Evolutionary conservation across 257 asterid species (phyloP), one percentile per base, ranked within the genome.

Genomic region (Plectranthus barbatus): DNA sequence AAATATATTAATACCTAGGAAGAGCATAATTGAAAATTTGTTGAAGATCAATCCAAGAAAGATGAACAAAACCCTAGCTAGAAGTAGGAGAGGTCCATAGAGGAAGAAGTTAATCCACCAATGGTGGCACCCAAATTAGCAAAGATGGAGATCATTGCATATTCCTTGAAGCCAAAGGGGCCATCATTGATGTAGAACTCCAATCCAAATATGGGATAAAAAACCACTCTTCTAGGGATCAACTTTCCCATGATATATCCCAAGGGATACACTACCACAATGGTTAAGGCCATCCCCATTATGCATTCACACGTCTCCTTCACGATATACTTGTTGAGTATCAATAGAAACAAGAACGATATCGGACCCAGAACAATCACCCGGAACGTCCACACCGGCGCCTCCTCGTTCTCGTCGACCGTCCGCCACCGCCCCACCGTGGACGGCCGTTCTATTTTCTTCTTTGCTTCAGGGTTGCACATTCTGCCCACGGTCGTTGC

Each of bases 331-430:
- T 77, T 85, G 69, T 77, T 83, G 4, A 77, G 63, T 23, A 83
- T 41, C 42, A 78, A 73, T 0, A 86, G 69, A 47, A 76, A 57
- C 2, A 65, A 6, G 70, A 75, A 80, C 0, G 91, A 83, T 48
- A 76, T 6, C 4, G 77, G 67, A 24, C 96, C 94, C n/a, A 88
- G 56, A 31, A 78, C 51, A 45, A 71, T 14, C 26, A 75, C 90
- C 0, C 90, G 86, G 37, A 80, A 88, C 37, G 92, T 85, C 96
- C 96, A 88, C 2, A 88, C 72, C 2, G 79, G 80, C 0, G 68
- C 61, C 1, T 79, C 69, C 0, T 66, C 78, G 0, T 60, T 46
- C 0, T 64, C 67, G 49, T 3, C 53, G 61, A 0, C 56, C 62
- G 0, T 47, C 13, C 13, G 14, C 44, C 39, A 29, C 26, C 13